A percentile compares a stretch with the other conserved stretches of the same genome.
These are phyloP conservation scores for Chondrus crispus DNA, from an alignment of 23 red algal genomes.

Conservation along the genomic window DNA sequence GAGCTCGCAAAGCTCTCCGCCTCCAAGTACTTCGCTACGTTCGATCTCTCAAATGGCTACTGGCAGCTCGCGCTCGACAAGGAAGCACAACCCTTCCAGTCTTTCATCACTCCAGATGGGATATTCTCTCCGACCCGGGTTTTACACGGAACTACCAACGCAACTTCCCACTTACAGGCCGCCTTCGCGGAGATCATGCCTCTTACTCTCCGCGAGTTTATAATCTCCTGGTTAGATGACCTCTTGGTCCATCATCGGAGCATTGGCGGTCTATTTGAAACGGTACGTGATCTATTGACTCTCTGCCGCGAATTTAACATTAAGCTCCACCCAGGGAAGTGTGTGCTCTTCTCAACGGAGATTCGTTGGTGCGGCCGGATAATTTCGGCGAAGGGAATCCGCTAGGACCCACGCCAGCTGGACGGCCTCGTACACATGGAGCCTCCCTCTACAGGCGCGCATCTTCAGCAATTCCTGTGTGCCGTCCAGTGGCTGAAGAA, in stretches of 20 bases:
- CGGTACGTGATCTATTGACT: neutral
- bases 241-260: neutral
- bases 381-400: neutral
- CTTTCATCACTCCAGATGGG: neutral
- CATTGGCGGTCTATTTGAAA: neutral
- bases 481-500: neutral
- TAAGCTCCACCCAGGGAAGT: neutral
- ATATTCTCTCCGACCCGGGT: neutral
- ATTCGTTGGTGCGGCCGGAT: neutral
- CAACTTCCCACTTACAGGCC: neutral
- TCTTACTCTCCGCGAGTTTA: neutral
- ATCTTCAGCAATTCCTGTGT: conserved; percentile 1
- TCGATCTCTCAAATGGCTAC: neutral
- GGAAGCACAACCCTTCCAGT: neutral
- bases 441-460: neutral
- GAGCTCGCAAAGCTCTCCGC: neutral
- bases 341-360: neutral
- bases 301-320: neutral
- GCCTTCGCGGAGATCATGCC: neutral
- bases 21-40: neutral
- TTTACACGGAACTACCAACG: neutral
- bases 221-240: neutral
- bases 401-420: neutral
- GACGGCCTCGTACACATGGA: neutral
- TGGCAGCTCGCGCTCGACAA: neutral